Evolutionary conservation across 768 basidiomycete genomes (phyloP), one percentile per base, ranked within the genome.

Genomic region (Lepiota subincarnata): DNA sequence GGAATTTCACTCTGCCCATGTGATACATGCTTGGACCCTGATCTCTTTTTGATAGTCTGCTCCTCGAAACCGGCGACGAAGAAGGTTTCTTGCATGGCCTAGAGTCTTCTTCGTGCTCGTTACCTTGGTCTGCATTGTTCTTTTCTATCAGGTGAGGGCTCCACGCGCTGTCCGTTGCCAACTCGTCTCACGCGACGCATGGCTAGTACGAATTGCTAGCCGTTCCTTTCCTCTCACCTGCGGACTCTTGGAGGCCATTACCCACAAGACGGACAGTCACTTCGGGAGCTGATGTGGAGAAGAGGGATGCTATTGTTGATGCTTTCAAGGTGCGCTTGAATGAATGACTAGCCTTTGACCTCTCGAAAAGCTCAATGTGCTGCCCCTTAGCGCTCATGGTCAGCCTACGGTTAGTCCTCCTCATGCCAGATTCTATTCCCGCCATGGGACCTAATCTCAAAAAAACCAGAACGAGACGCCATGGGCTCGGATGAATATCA

Each of bases 401-500:
- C 61, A 40, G 89, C 89, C 24, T 96, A 96, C 64, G 92, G 91
- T 92, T 55, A 55, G 76, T 68, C 55, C 22, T 12, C 2, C 26
- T 34, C 38, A 12, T 35, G 12, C 14, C 3, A 6, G 14, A 10
- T 20, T 6, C 13, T 3, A 8, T 19, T 1, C 4, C 7, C 18
- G 16, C 10, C 11, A 10, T 18, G 13, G 11, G 16, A 28, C 18
- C 22, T 19, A 31, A 19, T 8, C 26, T 24, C 18, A 14, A 8
- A 41, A 10, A 6, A 24, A 51, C 35, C 72, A 93, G 93, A 95
- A 71, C 74, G 84, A 56, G 86, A 97, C 64, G 94, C 94, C 5
- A 95, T 93, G 84, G 95, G 95, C 3, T 76, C 77, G 48, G 94
- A 98, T 70, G 92, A 96, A 64, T 97, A 93, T 62, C 90, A 95